These are phyloP conservation scores for Phytopythium ostracodes DNA, from an alignment of 352 stramenopile species.

Conservation along the genomic window DNA sequence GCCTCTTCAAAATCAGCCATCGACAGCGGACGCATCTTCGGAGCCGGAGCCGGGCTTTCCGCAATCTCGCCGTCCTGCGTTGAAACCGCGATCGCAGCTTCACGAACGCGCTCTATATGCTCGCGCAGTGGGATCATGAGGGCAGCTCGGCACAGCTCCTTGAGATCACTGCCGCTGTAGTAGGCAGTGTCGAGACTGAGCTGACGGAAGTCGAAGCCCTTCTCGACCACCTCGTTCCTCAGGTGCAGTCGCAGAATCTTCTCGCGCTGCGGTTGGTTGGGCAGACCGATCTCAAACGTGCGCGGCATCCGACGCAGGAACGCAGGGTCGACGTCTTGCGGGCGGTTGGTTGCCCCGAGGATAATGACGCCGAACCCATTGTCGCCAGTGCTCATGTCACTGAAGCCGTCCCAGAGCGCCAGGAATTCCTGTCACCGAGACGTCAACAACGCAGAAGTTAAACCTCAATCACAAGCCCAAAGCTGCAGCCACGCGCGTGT, in stretches of 20 bases:
- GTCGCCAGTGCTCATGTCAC: conserved; percentile 64
- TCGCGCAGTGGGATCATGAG: conserved; percentile 87
- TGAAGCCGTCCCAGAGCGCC: conserved; percentile 97
- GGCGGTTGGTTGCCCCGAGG: conserved; percentile 95
- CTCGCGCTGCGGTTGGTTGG: conserved; percentile 78
- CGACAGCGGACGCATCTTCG: conserved; percentile 61
- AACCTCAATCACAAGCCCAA: not conserved
- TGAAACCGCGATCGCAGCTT: conserved; percentile 25
- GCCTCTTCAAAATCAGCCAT: conserved; percentile 86
- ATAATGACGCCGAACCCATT: conserved; percentile 92
- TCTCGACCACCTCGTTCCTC: conserved; percentile 76
- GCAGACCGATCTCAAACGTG: conserved; percentile 94
- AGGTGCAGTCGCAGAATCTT: conserved; percentile 94
- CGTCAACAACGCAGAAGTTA: not conserved
- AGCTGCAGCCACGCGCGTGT: not conserved
- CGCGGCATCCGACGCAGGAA: conserved; percentile 96
- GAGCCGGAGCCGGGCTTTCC: conserved; percentile 11
- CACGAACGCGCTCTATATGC: conserved; percentile 67
- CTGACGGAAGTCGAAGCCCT: conserved; percentile 73
- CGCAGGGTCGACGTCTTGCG: conserved; percentile 89
- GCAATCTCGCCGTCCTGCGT: conserved; percentile 21
- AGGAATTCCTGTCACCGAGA: conserved; percentile 89
- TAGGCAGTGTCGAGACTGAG: conserved; percentile 85
- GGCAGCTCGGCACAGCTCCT: conserved; percentile 83
- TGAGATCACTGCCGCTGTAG: conserved; percentile 96